Evolutionary conservation across 345 rosid genomes (phyloP).

Genomic region (Linum usitatissimum): DNA sequence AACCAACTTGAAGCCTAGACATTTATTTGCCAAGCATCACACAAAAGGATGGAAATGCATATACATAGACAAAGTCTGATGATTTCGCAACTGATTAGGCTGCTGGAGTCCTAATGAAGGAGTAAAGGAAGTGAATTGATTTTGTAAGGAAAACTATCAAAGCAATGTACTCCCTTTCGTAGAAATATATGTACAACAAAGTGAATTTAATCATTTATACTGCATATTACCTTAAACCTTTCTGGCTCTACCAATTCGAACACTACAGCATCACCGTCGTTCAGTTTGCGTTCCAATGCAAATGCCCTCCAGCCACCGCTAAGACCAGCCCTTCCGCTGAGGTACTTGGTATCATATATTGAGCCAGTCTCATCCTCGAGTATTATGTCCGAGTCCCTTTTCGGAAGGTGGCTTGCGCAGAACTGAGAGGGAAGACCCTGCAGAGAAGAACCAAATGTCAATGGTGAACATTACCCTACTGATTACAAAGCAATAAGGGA

Average conservation of each 20-base stretch:
- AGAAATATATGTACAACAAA: background rate
- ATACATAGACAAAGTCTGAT: too few species aligned
- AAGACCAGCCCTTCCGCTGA: slow-evolving; percentile 25
- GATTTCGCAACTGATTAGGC: too few species aligned
- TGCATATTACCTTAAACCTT: slow-evolving; percentile 25
- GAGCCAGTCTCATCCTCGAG: slow-evolving; percentile 30
- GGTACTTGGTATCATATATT: slow-evolving; percentile 22
- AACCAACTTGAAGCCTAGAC: too few species aligned
- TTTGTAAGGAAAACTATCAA: background rate
- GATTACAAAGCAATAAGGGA: background rate
- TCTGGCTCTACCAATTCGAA: slow-evolving; percentile 27
- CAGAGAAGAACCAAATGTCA: background rate
- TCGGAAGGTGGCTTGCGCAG: slow-evolving; percentile 29
- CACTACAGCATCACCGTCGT: slow-evolving; percentile 39
- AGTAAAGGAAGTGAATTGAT: too few species aligned
- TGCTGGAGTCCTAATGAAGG: too few species aligned
- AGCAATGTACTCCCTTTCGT: background rate
- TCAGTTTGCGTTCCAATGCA: slow-evolving; percentile 35
- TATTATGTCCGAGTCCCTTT: slow-evolving; percentile 13
- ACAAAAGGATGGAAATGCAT: too few species aligned
- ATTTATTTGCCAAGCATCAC: too few species aligned
- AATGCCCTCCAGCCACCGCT: slow-evolving; percentile 51
- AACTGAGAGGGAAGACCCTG: slow-evolving; percentile 38
- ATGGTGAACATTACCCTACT: background rate
- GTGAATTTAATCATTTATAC: background rate